Conservation (phyloP, 2,329 filamentous ascomycete genomes). For the Microdochium paspali region DNA sequence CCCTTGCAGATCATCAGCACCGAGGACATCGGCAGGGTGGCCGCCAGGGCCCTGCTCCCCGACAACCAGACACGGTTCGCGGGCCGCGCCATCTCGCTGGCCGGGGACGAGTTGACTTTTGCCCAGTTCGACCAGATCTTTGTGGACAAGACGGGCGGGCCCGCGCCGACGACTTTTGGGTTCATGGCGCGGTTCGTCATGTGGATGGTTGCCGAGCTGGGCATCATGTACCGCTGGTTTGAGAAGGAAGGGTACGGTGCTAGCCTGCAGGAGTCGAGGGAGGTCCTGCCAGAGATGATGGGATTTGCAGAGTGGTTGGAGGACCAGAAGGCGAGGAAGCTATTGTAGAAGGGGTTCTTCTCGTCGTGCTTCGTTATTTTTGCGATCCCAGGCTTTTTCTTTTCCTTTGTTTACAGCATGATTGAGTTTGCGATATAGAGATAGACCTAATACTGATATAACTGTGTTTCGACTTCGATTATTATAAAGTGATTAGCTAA, state of each 20-base stretch:
- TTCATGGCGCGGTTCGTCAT: constrained; percentile 17
- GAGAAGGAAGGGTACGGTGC: constrained; percentile 23
- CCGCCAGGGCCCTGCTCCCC: constrained; percentile 18
- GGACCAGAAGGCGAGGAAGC: constrained; percentile 4
- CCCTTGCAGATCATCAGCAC: constrained; percentile 24
- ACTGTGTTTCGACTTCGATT: too few relatives aligned
- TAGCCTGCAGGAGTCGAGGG: constrained; percentile 17
- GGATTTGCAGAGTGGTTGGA: constrained; percentile 16
- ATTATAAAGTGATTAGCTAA: too few relatives aligned
- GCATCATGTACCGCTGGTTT: constrained; percentile 28
- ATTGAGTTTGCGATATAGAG: not conserved
- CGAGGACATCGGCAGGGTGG: constrained; percentile 27
- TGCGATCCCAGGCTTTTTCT: not conserved
- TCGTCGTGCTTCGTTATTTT: not conserved
- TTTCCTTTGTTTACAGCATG: not conserved
- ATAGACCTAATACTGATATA: not conserved
- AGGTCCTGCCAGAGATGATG: constrained; percentile 15
- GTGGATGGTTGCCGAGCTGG: constrained; percentile 19
- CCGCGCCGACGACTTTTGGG: constrained; percentile 18
- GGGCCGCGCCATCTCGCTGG: constrained; percentile 23
- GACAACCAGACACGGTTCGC: constrained; percentile 15
- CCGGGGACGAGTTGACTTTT: constrained; percentile 28
- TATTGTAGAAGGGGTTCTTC: not conserved
- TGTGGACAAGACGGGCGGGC: constrained; percentile 16
- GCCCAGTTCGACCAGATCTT: constrained; percentile 20